These are phyloP conservation scores for Aeschynomene evenia DNA, from an alignment of 306 rosid species.

Conservation along the genomic window DNA sequence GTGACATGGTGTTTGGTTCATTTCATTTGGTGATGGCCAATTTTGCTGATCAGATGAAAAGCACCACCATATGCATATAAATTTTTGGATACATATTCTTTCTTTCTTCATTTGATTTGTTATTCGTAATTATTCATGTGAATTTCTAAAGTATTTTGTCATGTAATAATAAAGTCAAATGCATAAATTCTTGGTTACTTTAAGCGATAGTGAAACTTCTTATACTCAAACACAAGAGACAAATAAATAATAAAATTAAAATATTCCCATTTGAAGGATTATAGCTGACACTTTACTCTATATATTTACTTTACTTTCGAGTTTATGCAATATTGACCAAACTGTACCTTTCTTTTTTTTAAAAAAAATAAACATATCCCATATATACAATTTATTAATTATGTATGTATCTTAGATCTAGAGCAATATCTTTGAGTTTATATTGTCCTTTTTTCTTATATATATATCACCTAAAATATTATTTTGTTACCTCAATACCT, in stretches of 20 bases:
- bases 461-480: not conserved
- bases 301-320: not conserved
- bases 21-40: conserved; percentile 9
- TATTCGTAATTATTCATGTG: conserved; percentile 11
- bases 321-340: not conserved
- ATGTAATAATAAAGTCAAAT: not conserved
- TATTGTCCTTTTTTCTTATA: not conserved
- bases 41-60: conserved; percentile 17
- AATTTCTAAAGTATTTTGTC: conserved; percentile 18
- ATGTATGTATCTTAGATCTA: not conserved
- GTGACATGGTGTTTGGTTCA: not conserved
- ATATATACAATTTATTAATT: not conserved
- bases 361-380: not conserved
- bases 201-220: not conserved
- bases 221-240: not conserved
- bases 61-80: not conserved
- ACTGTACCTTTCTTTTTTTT: too few relatives aligned
- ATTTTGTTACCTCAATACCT: not conserved
- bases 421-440: not conserved
- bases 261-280: not conserved
- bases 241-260: not conserved
- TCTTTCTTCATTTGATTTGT: conserved; percentile 4
- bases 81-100: not conserved
- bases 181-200: not conserved
- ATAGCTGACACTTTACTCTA: not conserved